Evolutionary conservation across 2,329 filamentous ascomycete genomes (phyloP).

Genomic region (Cadophora gregata): DNA sequence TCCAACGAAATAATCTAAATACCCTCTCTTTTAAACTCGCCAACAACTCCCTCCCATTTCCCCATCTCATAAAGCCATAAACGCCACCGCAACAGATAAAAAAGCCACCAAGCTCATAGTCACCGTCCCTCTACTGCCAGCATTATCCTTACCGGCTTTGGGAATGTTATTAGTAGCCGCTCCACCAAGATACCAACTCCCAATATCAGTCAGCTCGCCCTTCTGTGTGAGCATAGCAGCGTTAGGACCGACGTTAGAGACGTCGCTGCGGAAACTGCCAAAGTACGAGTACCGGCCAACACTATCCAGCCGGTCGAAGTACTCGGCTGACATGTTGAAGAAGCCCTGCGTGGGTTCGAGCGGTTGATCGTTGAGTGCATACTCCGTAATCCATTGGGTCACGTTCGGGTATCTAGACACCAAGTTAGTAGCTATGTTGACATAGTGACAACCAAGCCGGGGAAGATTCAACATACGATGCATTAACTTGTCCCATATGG

Average conservation of each 20-base stretch:
- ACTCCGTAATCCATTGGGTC: slow-evolving; percentile 81
- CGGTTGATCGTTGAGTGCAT: slow-evolving; percentile 62
- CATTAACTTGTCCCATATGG: slow-evolving; percentile 44
- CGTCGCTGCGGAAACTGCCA: slow-evolving; percentile 65
- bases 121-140: neutral
- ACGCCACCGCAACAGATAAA: slow-evolving; percentile 16
- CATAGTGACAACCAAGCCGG: neutral
- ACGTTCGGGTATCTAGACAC: slow-evolving; percentile 56
- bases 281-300: slow-evolving; percentile 75
- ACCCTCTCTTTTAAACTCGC: neutral
- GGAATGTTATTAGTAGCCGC: slow-evolving; percentile 45
- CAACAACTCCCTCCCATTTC: neutral
- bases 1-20: neutral
- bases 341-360: slow-evolving; percentile 66
- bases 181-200: slow-evolving; percentile 74
- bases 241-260: slow-evolving; percentile 77
- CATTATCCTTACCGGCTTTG: slow-evolving; percentile 9
- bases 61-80: slow-evolving; percentile 12
- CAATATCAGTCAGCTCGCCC: slow-evolving; percentile 76
- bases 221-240: slow-evolving; percentile 71
- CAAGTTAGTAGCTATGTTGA: slow-evolving; percentile 15
- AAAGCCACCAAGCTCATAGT: slow-evolving; percentile 6
- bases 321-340: slow-evolving; percentile 70
- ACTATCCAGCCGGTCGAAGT: slow-evolving; percentile 67
- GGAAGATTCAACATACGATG: slow-evolving; percentile 36